Evolutionary conservation across 2,329 filamentous ascomycete genomes (phyloP), one percentile per base, ranked within the genome.

Genomic region (Zymoseptoria crescenta): DNA sequence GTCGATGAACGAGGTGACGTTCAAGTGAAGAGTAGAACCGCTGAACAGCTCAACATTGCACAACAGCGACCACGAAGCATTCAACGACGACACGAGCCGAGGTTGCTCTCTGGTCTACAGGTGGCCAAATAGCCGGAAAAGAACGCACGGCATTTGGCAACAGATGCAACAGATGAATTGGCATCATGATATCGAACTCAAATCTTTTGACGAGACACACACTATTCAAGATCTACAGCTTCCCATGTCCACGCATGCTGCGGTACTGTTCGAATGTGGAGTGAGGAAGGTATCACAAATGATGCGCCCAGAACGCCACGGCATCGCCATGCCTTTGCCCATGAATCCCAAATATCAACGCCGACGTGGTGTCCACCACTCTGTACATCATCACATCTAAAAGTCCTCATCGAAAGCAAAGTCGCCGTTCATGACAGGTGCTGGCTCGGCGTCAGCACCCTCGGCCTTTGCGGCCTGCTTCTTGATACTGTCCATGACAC

Each of bases 331-430:
- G 35, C 35, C 35, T 45, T 45, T 45, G 10, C 16, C 35, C 35
- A 45, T 45, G 35, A 45, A 45, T 16, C 35, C 35, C 13, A 16
- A 16, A 45, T 16, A 45, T 45, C 35, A 45, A 16, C 35, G 35
- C 13, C 35, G 35, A 10, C 35, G n/a, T 24, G 24, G 24, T 24
- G 24, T 24, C 35, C 13, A 16, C 10, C 35, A 45, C 10, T 45
- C 35, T 45, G 13, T 45, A 45, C n/a, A 45, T 45, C 24, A 29
- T 52, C 28, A 52, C 64, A 73, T 81, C 82, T 89, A 97, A 74
- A 99, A 99, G 79, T 99, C 94, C 67, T 97, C 93, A 68, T 97
- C 92, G 70, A 99, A 97, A 75, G 78, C 82, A 79, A 99, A 95
- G 79, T 93, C 91, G 64, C 90, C 89, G 59, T 75, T 77, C 66